Evolutionary conservation across 805 yeast genomes (phyloP), one percentile per base, ranked within the genome.

Genomic region (Ogataea neopini): DNA sequence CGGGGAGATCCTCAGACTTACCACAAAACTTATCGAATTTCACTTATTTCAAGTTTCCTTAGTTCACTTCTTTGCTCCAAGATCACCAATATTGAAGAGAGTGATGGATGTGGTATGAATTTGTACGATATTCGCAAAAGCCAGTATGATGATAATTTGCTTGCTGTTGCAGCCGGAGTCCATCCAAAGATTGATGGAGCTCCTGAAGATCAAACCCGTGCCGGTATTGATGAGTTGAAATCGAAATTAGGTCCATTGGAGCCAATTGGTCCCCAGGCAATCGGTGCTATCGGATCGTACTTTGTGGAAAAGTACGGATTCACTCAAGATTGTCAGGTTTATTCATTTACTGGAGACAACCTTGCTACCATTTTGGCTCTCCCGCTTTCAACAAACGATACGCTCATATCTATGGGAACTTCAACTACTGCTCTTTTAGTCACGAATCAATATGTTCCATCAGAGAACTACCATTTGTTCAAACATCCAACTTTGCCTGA

Each of bases 91-190:
- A 70, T 88, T 47, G 97, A 90, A 56, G 84, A 84, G 57, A 81
- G 88, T 11, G 97, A 91, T 67, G 96, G 88, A 1, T 88, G 97
- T 68, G 97, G 97, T 9, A 89, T 89, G 94, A 91, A 91, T 58
- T 59, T 90, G 40, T 89, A 88, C 71, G 91, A 88, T 64, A 77
- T 90, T 34, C 53, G 69, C n/a, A 69, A 77, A 9, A 71, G 74
- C 26, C 63, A 73, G 15, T 89, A 80, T 73, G 74, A 81, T 60
- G 77, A 77, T 9, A 74, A 74, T 11, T 72, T 89, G 33, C 59
- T 88, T 18, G 68, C 80, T 1, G 65, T 77, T 13, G 78, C 82
- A 14, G 79, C 81, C 0, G 81, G 81, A 10, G 75, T 68, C 8
- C 79, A 78, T 52, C 70, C 72, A 0, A 50, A 60, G 30, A 48